Evolutionary conservation across 345 rosid genomes (phyloP), one percentile per base, ranked within the genome.

Genomic region (Corchorus capsularis): DNA sequence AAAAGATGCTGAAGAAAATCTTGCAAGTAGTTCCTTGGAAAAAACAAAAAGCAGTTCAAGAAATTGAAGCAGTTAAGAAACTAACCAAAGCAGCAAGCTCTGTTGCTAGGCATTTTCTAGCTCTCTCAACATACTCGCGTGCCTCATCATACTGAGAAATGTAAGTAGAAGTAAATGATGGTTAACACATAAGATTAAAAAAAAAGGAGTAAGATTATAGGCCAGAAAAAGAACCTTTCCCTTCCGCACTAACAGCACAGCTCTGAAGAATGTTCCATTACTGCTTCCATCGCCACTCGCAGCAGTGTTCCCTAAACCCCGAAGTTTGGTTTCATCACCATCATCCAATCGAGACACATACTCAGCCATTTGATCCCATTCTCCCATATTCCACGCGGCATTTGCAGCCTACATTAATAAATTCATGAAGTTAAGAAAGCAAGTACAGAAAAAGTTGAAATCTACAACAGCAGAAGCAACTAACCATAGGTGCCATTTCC

Each of bases 361-460:
- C 84, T 96, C 99, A 14, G 95, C 94, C 99, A 96, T 96, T 83
- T 93, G 98, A 81, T 96, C 98, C 99, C 99, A 96, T 79, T 96
- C 98, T 62, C 98, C 98, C 99, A 96, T 96, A 79, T 92, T 96
- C 99, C 98, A 96, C 74, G 99, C 99, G 87, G 99, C 99, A 52
- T 14, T 55, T 79, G 98, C 98, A 78, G 99, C 99, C 99, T 95
- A 79, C 52, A 62, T 50, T 19, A 81, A 71, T 37, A 72, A 75
- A 20, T 61, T 75, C 43, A 52, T 54, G 32, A 69, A 8, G 16
- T 63, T 79, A 80, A 79, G 79, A 61, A 79, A 68, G 54, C 52
- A 60, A 45, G 20, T 39, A 74, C n/a, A 69, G 47, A 72, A 55
- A 73, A 6, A 72, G 19, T 71, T 75, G 46, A 5, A 59, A 81